These are phyloP conservation scores for Globisporangium paddicum DNA, from an alignment of 352 stramenopile genomes.

Conservation along the genomic window DNA sequence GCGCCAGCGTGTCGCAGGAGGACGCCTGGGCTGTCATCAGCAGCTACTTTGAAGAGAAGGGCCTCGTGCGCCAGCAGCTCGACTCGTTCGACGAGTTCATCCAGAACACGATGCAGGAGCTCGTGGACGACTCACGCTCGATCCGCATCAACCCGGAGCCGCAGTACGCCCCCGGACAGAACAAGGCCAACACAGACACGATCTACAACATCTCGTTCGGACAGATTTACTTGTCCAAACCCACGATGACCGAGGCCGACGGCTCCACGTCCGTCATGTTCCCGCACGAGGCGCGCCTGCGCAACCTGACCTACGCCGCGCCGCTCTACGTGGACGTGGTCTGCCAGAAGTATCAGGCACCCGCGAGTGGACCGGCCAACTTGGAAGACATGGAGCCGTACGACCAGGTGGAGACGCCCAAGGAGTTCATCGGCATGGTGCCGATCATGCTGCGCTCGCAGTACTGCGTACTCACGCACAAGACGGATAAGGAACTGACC, in stretches of 20 bases:
- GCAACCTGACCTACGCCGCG: slow-evolving; percentile 99
- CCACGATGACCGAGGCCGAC: slow-evolving; percentile 96
- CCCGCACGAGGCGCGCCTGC: slow-evolving; percentile 97
- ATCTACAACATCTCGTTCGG: slow-evolving; percentile 97
- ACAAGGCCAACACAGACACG: slow-evolving; percentile 89
- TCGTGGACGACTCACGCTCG: slow-evolving; percentile 96
- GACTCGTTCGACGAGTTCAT: slow-evolving; percentile 99
- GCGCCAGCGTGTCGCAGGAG: slow-evolving; percentile 95
- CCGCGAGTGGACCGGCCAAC: slow-evolving; percentile 50
- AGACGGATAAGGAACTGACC: slow-evolving; percentile 92
- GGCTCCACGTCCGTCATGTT: slow-evolving; percentile 98
- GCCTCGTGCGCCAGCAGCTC: slow-evolving; percentile 98
- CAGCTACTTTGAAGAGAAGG: slow-evolving; percentile 99
- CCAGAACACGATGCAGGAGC: slow-evolving; percentile 99
- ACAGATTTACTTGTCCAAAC: slow-evolving; percentile 98
- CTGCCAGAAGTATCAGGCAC: slow-evolving; percentile 89
- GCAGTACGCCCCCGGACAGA: slow-evolving; percentile 94
- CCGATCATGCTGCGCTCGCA: slow-evolving; percentile 98
- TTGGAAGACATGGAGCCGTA: slow-evolving; percentile 87
- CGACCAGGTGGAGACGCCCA: slow-evolving; percentile 81
- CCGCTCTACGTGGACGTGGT: slow-evolving; percentile 98
- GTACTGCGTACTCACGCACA: slow-evolving; percentile 94
- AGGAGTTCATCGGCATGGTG: slow-evolving; percentile 98
- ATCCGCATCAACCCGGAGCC: slow-evolving; percentile 96
- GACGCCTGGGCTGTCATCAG: slow-evolving; percentile 99